Evolutionary conservation across 176 grass and related monocot species (phyloP).

Genomic region (Canna indica): DNA sequence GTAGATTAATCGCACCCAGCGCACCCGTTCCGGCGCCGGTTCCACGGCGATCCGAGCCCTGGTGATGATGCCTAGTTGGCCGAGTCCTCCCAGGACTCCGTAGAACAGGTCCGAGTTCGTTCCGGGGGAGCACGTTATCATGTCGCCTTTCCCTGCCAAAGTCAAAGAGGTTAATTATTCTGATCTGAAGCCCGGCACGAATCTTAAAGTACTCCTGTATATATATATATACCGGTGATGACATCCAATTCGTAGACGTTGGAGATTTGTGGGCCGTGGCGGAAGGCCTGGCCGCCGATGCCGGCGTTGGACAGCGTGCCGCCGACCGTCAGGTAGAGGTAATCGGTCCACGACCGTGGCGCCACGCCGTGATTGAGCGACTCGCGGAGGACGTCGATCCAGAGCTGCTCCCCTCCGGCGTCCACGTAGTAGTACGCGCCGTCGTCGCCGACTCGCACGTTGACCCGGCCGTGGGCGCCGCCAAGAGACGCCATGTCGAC

Average conservation of each 20-base stretch:
- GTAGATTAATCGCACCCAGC: constrained; percentile 19
- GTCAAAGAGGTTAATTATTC: neutral
- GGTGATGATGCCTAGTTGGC: constrained; percentile 24
- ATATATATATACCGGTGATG: constrained; percentile 4
- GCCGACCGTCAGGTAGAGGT: constrained; percentile 23
- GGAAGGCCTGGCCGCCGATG: constrained; percentile 20
- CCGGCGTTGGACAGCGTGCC: constrained; percentile 21
- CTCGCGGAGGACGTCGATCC: constrained; percentile 10
- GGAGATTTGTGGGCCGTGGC: constrained; percentile 13
- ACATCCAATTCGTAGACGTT: constrained; percentile 24
- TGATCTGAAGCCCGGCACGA: neutral
- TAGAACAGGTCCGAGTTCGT: constrained; percentile 11
- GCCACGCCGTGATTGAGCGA: constrained; percentile 3
- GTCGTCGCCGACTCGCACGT: neutral
- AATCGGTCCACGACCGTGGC: constrained; percentile 13
- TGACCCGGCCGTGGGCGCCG: neutral
- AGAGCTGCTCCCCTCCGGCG: constrained; percentile 18
- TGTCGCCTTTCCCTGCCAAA: constrained; percentile 8
- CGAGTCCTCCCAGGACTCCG: constrained; percentile 11
- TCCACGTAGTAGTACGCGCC: neutral
- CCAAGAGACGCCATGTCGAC: constrained; percentile 14
- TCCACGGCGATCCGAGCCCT: constrained; percentile 8
- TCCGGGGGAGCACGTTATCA: constrained; percentile 9
- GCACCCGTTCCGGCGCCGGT: constrained; percentile 10
- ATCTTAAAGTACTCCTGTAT: neutral